Percentiles rank a stretch among this genome's conserved stretches.
These are phyloP conservation scores for Backusella westeae DNA, from an alignment of 192 early-diverging fungal species.

Conservation along the genomic window DNA sequence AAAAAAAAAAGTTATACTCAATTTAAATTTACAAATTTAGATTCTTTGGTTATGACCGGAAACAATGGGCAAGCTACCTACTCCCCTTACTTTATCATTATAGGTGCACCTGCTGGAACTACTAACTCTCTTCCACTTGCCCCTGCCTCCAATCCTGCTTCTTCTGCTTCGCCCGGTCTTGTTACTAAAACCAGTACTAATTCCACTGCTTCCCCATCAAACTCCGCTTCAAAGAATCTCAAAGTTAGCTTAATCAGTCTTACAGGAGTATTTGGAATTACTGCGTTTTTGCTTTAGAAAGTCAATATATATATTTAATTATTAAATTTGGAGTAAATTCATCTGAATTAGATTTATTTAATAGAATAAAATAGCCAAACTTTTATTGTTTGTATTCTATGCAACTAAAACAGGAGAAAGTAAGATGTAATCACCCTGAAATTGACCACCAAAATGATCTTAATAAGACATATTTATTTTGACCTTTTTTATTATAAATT, in stretches of 20 bases:
- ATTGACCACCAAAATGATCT: neutral
- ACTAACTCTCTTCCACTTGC: neutral
- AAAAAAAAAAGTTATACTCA: neutral
- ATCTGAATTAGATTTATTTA: conserved; percentile 4
- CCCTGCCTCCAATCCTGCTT: conserved; percentile 2
- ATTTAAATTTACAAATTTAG: neutral
- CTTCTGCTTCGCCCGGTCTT: neutral
- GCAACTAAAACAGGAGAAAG: neutral
- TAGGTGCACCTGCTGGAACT: neutral
- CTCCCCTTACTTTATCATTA: neutral
- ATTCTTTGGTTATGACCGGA: conserved; percentile 2
- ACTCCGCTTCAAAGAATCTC: neutral
- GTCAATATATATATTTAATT: neutral
- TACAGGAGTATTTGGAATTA: neutral
- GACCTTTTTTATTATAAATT: neutral
- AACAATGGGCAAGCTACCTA: neutral
- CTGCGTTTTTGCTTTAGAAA: neutral
- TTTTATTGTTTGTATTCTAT: neutral
- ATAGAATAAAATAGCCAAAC: neutral
- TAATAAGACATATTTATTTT: neutral
- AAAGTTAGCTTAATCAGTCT: neutral
- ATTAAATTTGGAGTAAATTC: neutral
- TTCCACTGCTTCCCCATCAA: neutral
- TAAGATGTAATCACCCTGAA: neutral
- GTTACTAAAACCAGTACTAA: neutral